Evolutionary conservation across 2,329 filamentous ascomycete genomes (phyloP), one percentile per base, ranked within the genome.

Genomic region (Hypoxylon sp.): DNA sequence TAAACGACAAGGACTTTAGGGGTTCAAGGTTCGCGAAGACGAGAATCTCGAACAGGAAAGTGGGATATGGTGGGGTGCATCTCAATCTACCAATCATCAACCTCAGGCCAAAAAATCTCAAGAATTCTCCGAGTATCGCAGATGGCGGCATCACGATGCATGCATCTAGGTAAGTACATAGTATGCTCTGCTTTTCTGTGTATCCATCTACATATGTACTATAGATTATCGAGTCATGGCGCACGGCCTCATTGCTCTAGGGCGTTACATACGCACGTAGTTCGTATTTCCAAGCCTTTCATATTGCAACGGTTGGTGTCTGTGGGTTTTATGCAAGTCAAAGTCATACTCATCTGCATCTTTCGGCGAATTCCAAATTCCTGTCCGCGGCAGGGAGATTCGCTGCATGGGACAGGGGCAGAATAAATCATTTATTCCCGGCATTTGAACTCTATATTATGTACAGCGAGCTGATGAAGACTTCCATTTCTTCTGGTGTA

Each of bases 11-110:
- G 23, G 27, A 37, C n/a, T 44, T 48, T 38, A 49, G 37, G 47
- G 42, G 47, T 45, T 37, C 23, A n/a, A n/a, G n/a, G n/a, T n/a
- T n/a, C n/a, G 21, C 15, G 35, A 30, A 36, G 8, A 40, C 26
- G 20, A 42, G 36, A 16, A 32, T 25, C 38, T 23, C 2, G n/a
- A 53, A 45, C 43, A 27, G 48, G 53, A 43, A 53, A 57, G 53
- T 53, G 49, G 53, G 40, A 1, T 46, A 8, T n/a, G n/a, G 37
- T 43, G 16, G 40, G 35, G 17, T 30, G 7, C 15, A 19, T 20
- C 25, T 17, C 12, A 9, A 15, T 13, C 12, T 32, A 21, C 51
- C 44, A 54, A 49, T 54, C 38, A 36, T n/a, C n/a, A n/a, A 21
- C 44, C n/a, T 15, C 15, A 16, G 16, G 25, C 2, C 16, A 17